These are phyloP conservation scores for Prototheca stagnorum DNA, from an alignment of 163 green algal genomes.

Conservation along the genomic window DNA sequence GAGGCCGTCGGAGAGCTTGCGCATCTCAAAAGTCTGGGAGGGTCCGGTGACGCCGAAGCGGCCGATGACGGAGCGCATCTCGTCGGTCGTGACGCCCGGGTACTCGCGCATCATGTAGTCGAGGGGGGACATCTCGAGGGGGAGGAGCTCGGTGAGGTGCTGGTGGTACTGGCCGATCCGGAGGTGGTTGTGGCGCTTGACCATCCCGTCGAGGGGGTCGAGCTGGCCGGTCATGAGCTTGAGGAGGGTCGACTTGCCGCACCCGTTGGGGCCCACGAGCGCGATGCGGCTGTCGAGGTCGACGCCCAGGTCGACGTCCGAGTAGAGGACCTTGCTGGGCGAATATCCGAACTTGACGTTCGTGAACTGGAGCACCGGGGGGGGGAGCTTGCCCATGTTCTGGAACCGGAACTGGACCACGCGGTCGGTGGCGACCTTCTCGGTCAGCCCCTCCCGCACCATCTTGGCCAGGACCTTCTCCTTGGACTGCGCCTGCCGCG, in stretches of 20 bases:
- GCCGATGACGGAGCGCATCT: conserved; percentile 65
- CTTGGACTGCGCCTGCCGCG: conserved; percentile 73
- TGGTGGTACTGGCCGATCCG: conserved; percentile 87
- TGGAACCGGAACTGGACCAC: conserved; percentile 57
- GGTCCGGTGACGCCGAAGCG: conserved; percentile 75
- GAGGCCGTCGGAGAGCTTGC: conserved; percentile 78
- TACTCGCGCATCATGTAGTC: conserved; percentile 34
- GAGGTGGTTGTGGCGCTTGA: conserved; percentile 83
- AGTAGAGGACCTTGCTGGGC: conserved; percentile 41
- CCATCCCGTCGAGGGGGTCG: conserved; percentile 56
- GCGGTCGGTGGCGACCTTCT: conserved; percentile 47
- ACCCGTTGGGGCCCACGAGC: conserved; percentile 62
- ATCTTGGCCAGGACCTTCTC: conserved; percentile 98
- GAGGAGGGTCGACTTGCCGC: conserved; percentile 85
- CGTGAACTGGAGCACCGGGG: conserved; percentile 72
- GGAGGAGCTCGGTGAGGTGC: conserved; percentile 74
- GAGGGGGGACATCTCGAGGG: conserved; percentile 47
- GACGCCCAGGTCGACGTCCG: conserved; percentile 64
- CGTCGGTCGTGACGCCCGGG: conserved; percentile 33
- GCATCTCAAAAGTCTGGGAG: conserved; percentile 67
- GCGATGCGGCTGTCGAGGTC: conserved; percentile 76
- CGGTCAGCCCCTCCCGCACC: conserved; percentile 72
- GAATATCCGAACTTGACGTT: conserved; percentile 75
- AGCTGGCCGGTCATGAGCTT: conserved; percentile 93
- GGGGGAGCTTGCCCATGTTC: conserved; percentile 79